These are phyloP conservation scores for Teunomyces funiuensis DNA, from an alignment of 805 yeast species.

Conservation along the genomic window DNA sequence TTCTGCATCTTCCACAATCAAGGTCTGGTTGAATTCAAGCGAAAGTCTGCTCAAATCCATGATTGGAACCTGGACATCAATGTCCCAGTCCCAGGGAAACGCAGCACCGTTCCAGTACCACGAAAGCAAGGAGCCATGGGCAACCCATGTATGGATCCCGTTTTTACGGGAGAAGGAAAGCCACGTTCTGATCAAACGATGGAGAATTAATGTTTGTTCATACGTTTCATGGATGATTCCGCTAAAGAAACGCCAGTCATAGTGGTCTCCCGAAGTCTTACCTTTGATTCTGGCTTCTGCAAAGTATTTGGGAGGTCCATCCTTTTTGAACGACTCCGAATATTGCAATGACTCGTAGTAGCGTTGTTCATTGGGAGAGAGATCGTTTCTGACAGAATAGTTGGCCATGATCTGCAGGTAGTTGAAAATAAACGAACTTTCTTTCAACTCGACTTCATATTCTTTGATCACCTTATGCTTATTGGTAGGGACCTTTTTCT, in stretches of 20 bases:
- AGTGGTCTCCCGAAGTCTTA: conserved; percentile 25
- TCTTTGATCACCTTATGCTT: conserved; percentile 23
- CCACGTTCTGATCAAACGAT: conserved; percentile 24
- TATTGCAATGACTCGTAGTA: conserved; percentile 35
- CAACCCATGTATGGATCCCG: conserved; percentile 28
- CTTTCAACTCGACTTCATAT: conserved; percentile 26
- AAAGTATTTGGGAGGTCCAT: conserved; percentile 42
- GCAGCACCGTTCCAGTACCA: conserved; percentile 33
- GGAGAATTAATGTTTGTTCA: conserved; percentile 21
- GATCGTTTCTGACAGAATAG: conserved; percentile 9
- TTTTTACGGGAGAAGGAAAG: conserved; percentile 26
- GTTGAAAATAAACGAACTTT: conserved; percentile 27
- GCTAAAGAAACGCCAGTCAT: conserved; percentile 28
- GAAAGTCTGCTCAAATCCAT: conserved; percentile 24
- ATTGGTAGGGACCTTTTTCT: conserved; percentile 17
- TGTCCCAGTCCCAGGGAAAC: conserved; percentile 31
- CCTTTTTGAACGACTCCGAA: conserved; percentile 27
- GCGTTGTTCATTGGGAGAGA: conserved; percentile 19
- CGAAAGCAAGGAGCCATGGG: conserved; percentile 28
- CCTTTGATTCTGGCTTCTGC: conserved; percentile 30
- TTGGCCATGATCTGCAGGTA: conserved; percentile 17
- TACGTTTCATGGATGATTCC: conserved; percentile 18
- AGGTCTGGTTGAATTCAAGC: conserved; percentile 20
- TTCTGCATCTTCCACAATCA: conserved; percentile 29
- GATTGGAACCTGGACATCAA: conserved; percentile 29